These are phyloP conservation scores for Sugiyamaella americana DNA, from an alignment of 805 yeast species.

Conservation along the genomic window DNA sequence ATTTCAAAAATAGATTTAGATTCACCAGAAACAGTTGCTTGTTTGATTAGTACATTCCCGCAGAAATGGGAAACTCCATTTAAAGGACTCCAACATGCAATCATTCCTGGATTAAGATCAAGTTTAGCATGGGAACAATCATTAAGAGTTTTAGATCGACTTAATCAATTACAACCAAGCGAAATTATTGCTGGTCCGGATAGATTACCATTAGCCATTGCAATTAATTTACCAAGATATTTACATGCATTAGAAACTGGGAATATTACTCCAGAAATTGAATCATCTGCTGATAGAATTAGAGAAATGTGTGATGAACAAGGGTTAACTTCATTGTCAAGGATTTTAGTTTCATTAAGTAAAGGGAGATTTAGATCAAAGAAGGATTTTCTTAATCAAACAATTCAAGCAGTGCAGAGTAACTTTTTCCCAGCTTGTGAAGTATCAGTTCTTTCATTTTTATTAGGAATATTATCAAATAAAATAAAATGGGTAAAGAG, in stretches of 20 bases:
- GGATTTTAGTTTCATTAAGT: slow-evolving; percentile 70
- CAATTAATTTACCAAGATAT: slow-evolving; percentile 79
- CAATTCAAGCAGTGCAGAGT: slow-evolving; percentile 60
- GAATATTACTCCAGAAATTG: slow-evolving; percentile 45
- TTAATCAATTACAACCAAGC: slow-evolving; percentile 62
- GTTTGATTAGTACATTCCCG: slow-evolving; percentile 82
- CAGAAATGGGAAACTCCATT: slow-evolving; percentile 93
- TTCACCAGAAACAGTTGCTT: slow-evolving; percentile 76
- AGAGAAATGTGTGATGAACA: slow-evolving; percentile 56
- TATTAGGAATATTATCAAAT: slow-evolving; percentile 76
- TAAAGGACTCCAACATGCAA: slow-evolving; percentile 76
- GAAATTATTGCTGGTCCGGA: slow-evolving; percentile 65
- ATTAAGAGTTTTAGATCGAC: slow-evolving; percentile 62
- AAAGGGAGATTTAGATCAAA: slow-evolving; percentile 82
- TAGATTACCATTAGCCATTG: slow-evolving; percentile 62
- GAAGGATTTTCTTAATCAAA: slow-evolving; percentile 79
- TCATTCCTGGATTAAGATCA: slow-evolving; percentile 79
- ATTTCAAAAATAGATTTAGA: slow-evolving; percentile 81
- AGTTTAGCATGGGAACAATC: slow-evolving; percentile 74
- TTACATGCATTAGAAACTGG: slow-evolving; percentile 67
- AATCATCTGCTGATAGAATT: slow-evolving; percentile 49
- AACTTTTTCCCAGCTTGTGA: slow-evolving; percentile 69
- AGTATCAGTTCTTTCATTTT: slow-evolving; percentile 65
- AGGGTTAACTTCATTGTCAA: slow-evolving; percentile 45
- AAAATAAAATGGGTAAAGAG: slow-evolving; percentile 69